Percentiles rank a stretch among this genome's conserved stretches.
Conservation (phyloP, 192 early-diverging fungal genomes). For the Chytriomyces confervae region DNA sequence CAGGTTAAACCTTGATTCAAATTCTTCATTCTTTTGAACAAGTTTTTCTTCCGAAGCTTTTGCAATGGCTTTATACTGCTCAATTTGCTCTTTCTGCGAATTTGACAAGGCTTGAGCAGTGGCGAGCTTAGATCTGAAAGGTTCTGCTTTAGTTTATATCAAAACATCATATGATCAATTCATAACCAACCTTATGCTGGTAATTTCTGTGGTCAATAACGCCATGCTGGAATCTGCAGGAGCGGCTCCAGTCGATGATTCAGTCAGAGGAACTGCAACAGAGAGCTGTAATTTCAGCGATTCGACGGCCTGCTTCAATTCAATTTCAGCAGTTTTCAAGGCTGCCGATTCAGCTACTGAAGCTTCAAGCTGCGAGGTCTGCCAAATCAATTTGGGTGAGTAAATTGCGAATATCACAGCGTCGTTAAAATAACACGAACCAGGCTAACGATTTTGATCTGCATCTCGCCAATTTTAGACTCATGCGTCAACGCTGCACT, state of each 20-base stretch:
- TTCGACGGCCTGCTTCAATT: conserved; percentile 15
- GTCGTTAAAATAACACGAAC: conserved; percentile 14
- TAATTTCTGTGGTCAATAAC: conserved; percentile 21
- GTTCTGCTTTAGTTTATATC: background rate
- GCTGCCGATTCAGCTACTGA: background rate
- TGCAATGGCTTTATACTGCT: conserved; percentile 64
- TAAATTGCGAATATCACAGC: background rate
- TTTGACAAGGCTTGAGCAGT: conserved; percentile 59
- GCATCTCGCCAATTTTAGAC: conserved; percentile 38
- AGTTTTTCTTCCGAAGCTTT: conserved; percentile 62
- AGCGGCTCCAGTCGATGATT: background rate
- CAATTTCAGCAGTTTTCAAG: conserved; percentile 1
- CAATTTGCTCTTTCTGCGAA: conserved; percentile 56
- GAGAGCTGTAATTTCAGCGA: conserved; percentile 24
- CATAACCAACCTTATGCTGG: conserved; percentile 33
- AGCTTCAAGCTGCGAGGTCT: conserved; percentile 13
- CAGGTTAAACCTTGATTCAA: conserved; percentile 68
- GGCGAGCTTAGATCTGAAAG: conserved; percentile 20
- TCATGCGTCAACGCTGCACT: conserved; percentile 42
- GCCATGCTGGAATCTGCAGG: conserved; percentile 5
- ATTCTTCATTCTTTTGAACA: conserved; percentile 41
- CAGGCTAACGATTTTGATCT: conserved; percentile 30
- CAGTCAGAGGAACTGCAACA: too few species aligned
- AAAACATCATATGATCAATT: conserved; percentile 22
- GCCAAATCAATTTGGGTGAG: background rate